A percentile compares a stretch with the other conserved stretches of the same genome.
Evolutionary conservation across 2,329 filamentous ascomycete species (phyloP).

Genomic region (Dothiorella sarmentorum): DNA sequence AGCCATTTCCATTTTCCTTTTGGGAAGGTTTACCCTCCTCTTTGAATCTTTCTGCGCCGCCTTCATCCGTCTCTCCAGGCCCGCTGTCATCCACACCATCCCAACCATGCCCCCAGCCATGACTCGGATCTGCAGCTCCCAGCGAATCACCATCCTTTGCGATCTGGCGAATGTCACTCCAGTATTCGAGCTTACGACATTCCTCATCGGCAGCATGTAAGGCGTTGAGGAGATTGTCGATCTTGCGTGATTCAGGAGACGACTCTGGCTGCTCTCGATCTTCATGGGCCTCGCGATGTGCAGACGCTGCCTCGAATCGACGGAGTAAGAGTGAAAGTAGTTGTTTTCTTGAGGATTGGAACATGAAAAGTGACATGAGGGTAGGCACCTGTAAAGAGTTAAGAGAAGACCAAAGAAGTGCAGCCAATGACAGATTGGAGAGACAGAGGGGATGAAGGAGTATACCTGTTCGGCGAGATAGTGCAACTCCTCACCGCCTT

Average conservation of each 20-base stretch:
- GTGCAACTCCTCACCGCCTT: conserved; percentile 71
- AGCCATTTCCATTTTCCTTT: neutral
- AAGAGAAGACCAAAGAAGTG: neutral
- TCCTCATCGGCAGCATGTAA: conserved; percentile 75
- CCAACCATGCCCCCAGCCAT: conserved; percentile 11
- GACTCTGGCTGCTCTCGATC: conserved; percentile 42
- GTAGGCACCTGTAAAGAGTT: conserved; percentile 27
- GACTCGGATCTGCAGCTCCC: neutral
- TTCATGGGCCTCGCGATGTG: conserved; percentile 48
- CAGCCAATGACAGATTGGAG: no score
- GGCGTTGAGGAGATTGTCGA: conserved; percentile 69
- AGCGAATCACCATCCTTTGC: conserved; percentile 14
- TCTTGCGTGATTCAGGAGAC: conserved; percentile 49
- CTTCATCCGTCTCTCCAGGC: neutral
- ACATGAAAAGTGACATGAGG: conserved; percentile 69
- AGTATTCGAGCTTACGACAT: conserved; percentile 77
- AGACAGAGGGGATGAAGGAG: neutral
- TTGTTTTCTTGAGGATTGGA: conserved; percentile 79
- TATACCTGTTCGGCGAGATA: conserved; percentile 64
- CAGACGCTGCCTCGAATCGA: conserved; percentile 48
- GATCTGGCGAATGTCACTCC: conserved; percentile 64
- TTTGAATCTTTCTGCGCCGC: neutral
- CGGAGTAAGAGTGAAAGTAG: conserved; percentile 66
- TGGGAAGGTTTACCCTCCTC: neutral
- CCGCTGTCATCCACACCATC: neutral